Percentiles rank a stretch among this genome's conserved stretches.
phyloP scores from a whole-genome alignment of 441 rosid species.

The Populus trichocarpa region DNA sequence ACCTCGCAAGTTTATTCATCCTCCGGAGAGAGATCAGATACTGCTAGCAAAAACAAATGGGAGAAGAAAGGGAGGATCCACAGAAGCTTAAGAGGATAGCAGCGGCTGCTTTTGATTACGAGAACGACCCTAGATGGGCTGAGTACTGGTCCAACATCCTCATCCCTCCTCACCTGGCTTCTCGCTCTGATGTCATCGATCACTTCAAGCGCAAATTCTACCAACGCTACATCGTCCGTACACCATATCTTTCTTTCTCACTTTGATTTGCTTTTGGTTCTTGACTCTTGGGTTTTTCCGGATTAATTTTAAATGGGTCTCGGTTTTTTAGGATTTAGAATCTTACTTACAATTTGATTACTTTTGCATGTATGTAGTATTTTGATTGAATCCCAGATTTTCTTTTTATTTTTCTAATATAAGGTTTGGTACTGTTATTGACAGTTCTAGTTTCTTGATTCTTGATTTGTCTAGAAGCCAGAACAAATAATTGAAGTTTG shows the following conservation, averaged over 20 bases:
- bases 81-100: conserved; percentile 78
- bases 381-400: background rate
- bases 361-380: background rate
- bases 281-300: background rate
- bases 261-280: background rate
- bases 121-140: conserved; percentile 79
- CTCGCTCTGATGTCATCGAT: conserved; percentile 79
- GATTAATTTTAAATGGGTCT: conserved; percentile 6
- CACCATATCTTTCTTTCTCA: background rate
- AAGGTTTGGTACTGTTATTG: background rate
- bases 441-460: background rate
- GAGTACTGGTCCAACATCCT: conserved; percentile 97
- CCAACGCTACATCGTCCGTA: conserved; percentile 77
- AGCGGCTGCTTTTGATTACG: conserved; percentile 88
- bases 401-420: too few relatives aligned
- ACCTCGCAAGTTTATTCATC: background rate
- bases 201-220: conserved; percentile 97
- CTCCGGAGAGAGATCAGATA: background rate
- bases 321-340: conserved; percentile 8
- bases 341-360: background rate
- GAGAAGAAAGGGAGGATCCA: conserved; percentile 68
- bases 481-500: background rate
- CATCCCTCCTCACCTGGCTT: conserved; percentile 86
- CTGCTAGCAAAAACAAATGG: conserved; percentile 29
- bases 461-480: background rate